phyloP scores from a whole-genome alignment of 495 filamentous ascomycete genomes.

The Viridothelium virens region DNA sequence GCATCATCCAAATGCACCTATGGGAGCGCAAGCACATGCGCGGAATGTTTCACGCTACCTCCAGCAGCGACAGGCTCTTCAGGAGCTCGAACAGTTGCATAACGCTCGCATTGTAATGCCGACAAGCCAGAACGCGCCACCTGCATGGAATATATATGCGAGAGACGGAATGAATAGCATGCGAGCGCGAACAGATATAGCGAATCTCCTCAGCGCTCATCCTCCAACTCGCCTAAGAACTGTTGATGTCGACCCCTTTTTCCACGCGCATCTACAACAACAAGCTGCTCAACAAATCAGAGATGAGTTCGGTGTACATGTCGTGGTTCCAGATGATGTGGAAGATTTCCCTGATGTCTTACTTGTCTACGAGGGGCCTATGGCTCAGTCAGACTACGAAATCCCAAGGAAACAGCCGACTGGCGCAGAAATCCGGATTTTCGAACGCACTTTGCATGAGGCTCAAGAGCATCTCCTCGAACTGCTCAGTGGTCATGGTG shows the following conservation, averaged over 20 bases:
- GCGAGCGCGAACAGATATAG: constrained; percentile 72
- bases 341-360: constrained; percentile 59
- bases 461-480: constrained; percentile 62
- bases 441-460: constrained; percentile 61
- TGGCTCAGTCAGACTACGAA: constrained; percentile 51
- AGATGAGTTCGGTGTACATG: constrained; percentile 67
- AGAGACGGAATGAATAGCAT: constrained; percentile 75
- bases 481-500: constrained; percentile 62
- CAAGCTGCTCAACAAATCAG: constrained; percentile 56
- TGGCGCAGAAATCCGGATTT: constrained; percentile 52
- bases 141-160: constrained; percentile 77
- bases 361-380: constrained; percentile 73
- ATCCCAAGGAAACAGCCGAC: constrained; percentile 58
- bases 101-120: constrained; percentile 76
- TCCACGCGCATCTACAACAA: constrained; percentile 65
- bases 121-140: constrained; percentile 50
- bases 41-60: constrained; percentile 79
- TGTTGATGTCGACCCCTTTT: constrained; percentile 74
- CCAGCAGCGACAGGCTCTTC: constrained; percentile 63
- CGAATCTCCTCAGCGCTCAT: constrained; percentile 67
- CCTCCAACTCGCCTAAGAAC: constrained; percentile 67
- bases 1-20: constrained; percentile 64
- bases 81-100: constrained; percentile 66
- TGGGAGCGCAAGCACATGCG: constrained; percentile 66
- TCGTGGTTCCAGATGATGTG: constrained; percentile 61